A percentile compares a stretch with the other conserved stretches of the same genome.
Conservation (phyloP, 495 filamentous ascomycete species). For the Daldinia caldariorum region DNA sequence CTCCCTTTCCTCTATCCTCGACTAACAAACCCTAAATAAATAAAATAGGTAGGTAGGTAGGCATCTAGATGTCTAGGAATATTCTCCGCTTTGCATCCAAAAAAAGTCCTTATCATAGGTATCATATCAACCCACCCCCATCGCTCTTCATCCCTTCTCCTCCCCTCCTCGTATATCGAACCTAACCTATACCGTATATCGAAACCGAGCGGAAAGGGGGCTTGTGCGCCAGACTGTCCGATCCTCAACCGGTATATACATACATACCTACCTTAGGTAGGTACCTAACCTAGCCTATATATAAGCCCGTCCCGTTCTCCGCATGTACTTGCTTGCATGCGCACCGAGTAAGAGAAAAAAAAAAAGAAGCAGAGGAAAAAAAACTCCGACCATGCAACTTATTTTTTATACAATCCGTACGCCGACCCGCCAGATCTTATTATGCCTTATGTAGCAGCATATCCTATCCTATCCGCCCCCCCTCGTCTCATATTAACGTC, state of each 20-base stretch:
- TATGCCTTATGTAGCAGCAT: constrained; percentile 18
- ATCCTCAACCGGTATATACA: neutral
- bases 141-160: no score
- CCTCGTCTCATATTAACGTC: neutral
- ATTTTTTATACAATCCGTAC: constrained; percentile 31
- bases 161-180: neutral
- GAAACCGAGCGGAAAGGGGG: neutral
- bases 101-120: neutral
- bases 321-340: neutral
- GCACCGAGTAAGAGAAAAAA: neutral
- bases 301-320: neutral
- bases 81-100: neutral
- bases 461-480: constrained; percentile 2
- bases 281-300: no score
- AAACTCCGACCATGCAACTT: constrained; percentile 29
- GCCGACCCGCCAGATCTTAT: constrained; percentile 15
- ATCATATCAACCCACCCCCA: no score
- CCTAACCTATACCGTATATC: neutral
- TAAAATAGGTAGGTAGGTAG: no score
- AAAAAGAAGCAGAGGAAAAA: neutral
- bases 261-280: no score
- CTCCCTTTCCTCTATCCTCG: neutral
- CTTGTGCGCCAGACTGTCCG: neutral
- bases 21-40: neutral
- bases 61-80: neutral